Conservation (phyloP, 1,139 yeast genomes). For the Hyphopichia fennica region DNA sequence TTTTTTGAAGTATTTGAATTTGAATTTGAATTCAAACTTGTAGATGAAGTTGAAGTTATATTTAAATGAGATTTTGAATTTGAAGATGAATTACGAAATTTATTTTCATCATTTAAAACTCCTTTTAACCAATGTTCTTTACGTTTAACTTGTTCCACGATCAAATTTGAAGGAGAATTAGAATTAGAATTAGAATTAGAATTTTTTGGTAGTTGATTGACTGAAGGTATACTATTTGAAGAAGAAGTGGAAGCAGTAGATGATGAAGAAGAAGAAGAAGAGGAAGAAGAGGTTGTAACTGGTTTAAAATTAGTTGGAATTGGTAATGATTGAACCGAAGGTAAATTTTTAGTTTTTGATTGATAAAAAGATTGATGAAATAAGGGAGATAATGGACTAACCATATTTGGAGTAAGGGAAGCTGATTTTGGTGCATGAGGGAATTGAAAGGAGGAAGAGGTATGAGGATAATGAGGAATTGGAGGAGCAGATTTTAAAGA, state of each 20-base stretch:
- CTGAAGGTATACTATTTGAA: not conserved
- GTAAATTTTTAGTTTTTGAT: slow-evolving; percentile 7
- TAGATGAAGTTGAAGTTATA: not conserved
- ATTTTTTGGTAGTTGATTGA: not conserved
- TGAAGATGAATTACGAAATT: not conserved
- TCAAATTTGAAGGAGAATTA: not conserved
- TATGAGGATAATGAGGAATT: slow-evolving; percentile 9
- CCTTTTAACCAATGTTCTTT: slow-evolving; percentile 3
- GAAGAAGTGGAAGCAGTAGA: not conserved
- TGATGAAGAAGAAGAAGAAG: not conserved
- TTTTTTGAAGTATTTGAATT: slow-evolving; percentile 17
- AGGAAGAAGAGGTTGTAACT: not conserved
- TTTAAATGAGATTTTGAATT: not conserved
- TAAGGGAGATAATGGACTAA: slow-evolving; percentile 43
- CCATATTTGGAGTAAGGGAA: slow-evolving; percentile 32
- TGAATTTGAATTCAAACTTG: not conserved
- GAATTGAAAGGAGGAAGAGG: slow-evolving; percentile 15
- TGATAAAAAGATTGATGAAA: slow-evolving; percentile 41
- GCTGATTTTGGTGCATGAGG: slow-evolving; percentile 15
- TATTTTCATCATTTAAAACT: not conserved
- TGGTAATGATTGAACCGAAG: slow-evolving; percentile 3
- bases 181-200: not conserved
- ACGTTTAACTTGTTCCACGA: not conserved
- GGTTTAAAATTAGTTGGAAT: slow-evolving; percentile 3
- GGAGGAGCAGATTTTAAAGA: slow-evolving; percentile 16